These are phyloP conservation scores for Lachnellula suecica DNA, from an alignment of 2,329 filamentous ascomycete species.

Conservation along the genomic window DNA sequence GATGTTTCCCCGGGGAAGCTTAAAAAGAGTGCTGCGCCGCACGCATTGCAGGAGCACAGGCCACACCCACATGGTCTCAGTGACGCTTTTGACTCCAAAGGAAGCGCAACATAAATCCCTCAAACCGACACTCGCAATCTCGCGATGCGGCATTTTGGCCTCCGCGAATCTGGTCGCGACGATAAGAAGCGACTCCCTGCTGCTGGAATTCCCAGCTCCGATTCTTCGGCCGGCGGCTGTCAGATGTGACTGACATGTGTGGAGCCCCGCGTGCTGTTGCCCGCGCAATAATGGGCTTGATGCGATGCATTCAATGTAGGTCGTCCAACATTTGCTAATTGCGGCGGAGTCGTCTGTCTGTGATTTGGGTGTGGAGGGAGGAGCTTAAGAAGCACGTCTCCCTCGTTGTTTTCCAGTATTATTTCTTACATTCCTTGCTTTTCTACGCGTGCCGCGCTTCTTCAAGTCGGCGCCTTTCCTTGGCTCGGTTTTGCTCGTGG, in stretches of 20 bases:
- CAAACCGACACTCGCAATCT: constrained; percentile 3
- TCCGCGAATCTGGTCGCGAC: constrained; percentile 29
- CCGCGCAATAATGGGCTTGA: background rate
- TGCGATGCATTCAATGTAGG: background rate
- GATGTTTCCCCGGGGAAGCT: too few relatives aligned
- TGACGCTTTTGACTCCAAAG: background rate
- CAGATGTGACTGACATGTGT: background rate
- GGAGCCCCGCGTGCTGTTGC: too few relatives aligned
- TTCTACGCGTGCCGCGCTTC: background rate
- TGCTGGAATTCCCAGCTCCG: background rate
- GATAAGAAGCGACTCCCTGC: constrained; percentile 18
- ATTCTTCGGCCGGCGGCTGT: background rate
- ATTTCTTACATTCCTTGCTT: background rate
- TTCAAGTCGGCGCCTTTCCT: background rate
- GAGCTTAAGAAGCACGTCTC: constrained; percentile 1
- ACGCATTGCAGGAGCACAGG: too few relatives aligned
- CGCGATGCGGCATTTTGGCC: constrained; percentile 26
- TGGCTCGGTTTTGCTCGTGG: background rate
- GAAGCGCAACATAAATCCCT: background rate
- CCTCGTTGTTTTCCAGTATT: background rate
- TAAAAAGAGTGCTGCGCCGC: too few relatives aligned
- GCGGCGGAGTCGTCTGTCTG: background rate
- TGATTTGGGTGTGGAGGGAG: background rate
- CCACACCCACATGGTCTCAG: background rate
- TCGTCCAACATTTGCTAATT: background rate